phyloP scores from a whole-genome alignment of 2,329 filamentous ascomycete genomes.

The Pseudocercospora musae region DNA sequence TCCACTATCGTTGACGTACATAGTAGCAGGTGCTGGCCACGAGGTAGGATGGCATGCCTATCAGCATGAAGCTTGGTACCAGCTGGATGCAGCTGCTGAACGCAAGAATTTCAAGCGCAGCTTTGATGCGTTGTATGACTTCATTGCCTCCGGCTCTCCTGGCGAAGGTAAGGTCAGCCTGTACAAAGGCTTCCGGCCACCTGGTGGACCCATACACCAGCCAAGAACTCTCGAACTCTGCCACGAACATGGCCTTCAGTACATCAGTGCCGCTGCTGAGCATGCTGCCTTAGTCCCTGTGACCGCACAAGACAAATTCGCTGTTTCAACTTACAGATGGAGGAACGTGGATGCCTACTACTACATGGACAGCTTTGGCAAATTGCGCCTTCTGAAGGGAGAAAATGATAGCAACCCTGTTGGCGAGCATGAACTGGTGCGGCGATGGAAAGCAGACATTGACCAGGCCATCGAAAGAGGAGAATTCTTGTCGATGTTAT shows the following conservation, averaged over 20 bases:
- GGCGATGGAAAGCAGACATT: slow-evolving; percentile 26
- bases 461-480: slow-evolving; percentile 30
- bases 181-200: slow-evolving; percentile 34
- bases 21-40: slow-evolving; percentile 28
- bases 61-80: slow-evolving; percentile 36
- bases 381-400: slow-evolving; percentile 30
- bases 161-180: slow-evolving; percentile 13
- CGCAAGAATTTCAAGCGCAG: slow-evolving; percentile 29
- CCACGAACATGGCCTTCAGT: slow-evolving; percentile 30
- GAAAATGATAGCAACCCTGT: slow-evolving; percentile 21
- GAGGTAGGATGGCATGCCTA: slow-evolving; percentile 36
- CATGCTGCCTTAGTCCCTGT: slow-evolving; percentile 25
- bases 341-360: slow-evolving; percentile 35
- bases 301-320: slow-evolving; percentile 17
- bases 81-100: slow-evolving; percentile 26
- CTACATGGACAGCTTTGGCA: slow-evolving; percentile 33
- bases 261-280: slow-evolving; percentile 35
- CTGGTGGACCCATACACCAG: slow-evolving; percentile 33
- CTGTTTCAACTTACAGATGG: slow-evolving; percentile 32
- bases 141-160: slow-evolving; percentile 10
- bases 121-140: slow-evolving; percentile 22
- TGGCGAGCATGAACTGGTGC: slow-evolving; percentile 21
- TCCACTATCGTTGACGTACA: slow-evolving; percentile 20
- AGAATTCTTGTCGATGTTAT: slow-evolving; percentile 31
- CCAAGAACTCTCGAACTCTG: slow-evolving; percentile 32